Conservation (phyloP, 1,284 basidiomycete species). For the Trametes hirsuta region DNA sequence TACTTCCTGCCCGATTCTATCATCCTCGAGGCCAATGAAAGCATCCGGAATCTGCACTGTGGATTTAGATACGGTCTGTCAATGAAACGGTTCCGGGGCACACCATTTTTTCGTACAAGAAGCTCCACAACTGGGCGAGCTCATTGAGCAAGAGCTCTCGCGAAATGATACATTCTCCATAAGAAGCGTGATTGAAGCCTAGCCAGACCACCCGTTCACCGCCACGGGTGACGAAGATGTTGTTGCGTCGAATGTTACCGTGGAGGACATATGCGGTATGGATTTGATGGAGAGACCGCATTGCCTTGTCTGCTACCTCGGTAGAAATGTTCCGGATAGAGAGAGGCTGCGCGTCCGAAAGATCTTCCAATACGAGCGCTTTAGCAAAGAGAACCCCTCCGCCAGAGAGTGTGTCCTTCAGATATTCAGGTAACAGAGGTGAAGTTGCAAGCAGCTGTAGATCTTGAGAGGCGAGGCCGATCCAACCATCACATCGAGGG, state of each 20-base stretch:
- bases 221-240: background rate
- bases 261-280: background rate
- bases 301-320: background rate
- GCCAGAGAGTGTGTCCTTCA: background rate
- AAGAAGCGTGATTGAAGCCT: background rate
- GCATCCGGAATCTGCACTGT: background rate
- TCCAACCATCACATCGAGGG: background rate
- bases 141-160: background rate
- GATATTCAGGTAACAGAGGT: background rate
- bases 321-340: background rate
- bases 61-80: too few relatives aligned
- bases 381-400: background rate
- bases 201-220: background rate
- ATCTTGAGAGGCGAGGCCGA: background rate
- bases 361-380: background rate
- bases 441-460: background rate
- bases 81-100: background rate
- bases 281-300: background rate
- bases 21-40: background rate
- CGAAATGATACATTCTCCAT: background rate
- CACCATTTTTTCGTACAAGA: background rate
- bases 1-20: background rate
- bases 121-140: background rate
- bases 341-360: background rate
- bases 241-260: background rate